Evolutionary conservation across 331 rosid species (phyloP).

Genomic region (Ulmus americana): DNA sequence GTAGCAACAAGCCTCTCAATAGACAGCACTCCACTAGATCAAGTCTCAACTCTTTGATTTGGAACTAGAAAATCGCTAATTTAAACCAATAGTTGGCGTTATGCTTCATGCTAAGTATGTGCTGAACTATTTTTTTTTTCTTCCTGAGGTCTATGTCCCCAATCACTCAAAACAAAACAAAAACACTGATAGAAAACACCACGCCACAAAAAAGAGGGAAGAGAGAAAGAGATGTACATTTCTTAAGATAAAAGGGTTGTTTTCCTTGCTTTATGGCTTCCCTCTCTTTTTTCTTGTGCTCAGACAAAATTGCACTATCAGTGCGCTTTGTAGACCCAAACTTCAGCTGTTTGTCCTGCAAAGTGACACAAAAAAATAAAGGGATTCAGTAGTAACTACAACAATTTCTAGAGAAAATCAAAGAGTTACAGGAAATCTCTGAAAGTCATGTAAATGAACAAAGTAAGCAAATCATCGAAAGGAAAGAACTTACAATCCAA

Average conservation of each 20-base stretch:
- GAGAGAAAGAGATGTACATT: constrained; percentile 37
- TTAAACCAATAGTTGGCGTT: too few relatives aligned
- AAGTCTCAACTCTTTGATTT: too few relatives aligned
- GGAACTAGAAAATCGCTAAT: too few relatives aligned
- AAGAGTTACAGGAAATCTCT: background rate
- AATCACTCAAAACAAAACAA: too few relatives aligned
- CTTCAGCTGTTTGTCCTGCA: constrained; percentile 70
- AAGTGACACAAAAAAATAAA: constrained; percentile 13
- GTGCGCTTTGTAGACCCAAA: constrained; percentile 37
- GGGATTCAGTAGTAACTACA: background rate
- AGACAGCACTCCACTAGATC: too few relatives aligned
- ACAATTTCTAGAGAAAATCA: constrained; percentile 16
- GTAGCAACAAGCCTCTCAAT: too few relatives aligned
- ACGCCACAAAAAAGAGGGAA: background rate
- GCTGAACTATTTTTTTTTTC: too few relatives aligned
- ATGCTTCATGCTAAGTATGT: too few relatives aligned
- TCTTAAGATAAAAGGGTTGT: constrained; percentile 72
- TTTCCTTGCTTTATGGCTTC: constrained; percentile 81
- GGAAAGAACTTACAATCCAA: constrained; percentile 59
- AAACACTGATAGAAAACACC: too few relatives aligned
- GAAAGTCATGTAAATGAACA: background rate
- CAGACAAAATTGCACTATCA: constrained; percentile 46
- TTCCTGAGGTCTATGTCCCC: too few relatives aligned
- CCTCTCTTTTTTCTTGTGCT: constrained; percentile 73
- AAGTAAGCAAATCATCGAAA: background rate